Conservation (phyloP, 169 alveolate species). For the Neospora caninum region DNA sequence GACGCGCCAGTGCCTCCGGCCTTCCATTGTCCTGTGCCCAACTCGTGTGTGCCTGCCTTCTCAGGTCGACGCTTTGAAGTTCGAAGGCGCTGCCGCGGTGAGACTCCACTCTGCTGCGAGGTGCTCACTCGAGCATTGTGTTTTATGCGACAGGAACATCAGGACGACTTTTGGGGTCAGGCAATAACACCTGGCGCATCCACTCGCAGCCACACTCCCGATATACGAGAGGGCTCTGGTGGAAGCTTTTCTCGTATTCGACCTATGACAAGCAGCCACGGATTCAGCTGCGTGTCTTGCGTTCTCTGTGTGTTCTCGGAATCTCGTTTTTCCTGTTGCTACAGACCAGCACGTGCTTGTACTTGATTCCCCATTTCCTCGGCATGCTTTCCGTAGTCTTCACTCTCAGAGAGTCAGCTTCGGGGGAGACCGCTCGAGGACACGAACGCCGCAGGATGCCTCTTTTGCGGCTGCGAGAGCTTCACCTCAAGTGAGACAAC, state of each 20-base stretch:
- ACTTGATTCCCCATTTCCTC: conserved; percentile 71
- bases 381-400: conserved; percentile 68
- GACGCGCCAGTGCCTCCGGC: too few species aligned
- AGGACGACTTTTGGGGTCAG: too few species aligned
- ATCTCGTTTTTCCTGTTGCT: not conserved
- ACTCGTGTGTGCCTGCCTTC: not conserved
- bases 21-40: too few species aligned
- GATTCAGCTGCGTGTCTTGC: too few species aligned
- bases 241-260: too few species aligned
- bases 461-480: conserved; percentile 19
- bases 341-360: conserved; percentile 69
- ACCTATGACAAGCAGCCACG: too few species aligned
- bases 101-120: not conserved
- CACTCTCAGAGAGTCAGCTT: conserved; percentile 49
- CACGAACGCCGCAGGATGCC: not conserved
- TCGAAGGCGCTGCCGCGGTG: conserved; percentile 18
- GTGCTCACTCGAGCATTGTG: too few species aligned
- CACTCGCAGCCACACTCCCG: too few species aligned
- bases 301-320: too few species aligned
- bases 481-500: not conserved
- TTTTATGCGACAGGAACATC: too few species aligned
- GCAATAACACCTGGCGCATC: too few species aligned
- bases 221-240: too few species aligned
- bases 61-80: not conserved
- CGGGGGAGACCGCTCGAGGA: conserved; percentile 8